phyloP scores from a whole-genome alignment of 2,329 filamentous ascomycete species.

The Decorospora gaudefroyi region DNA sequence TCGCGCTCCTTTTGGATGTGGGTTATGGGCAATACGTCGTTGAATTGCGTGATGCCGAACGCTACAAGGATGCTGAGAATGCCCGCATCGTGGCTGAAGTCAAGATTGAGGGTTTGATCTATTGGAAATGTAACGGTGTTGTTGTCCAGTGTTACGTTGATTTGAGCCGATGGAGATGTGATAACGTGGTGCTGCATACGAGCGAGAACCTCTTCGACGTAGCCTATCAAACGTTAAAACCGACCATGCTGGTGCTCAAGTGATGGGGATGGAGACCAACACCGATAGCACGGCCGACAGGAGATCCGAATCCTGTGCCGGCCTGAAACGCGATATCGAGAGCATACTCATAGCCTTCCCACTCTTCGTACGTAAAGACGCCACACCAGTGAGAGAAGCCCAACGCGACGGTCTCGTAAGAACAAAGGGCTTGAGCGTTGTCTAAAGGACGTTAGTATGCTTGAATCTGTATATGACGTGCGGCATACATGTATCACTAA shows the following conservation, averaged over 20 bases:
- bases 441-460: conserved; percentile 45
- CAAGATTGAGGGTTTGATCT: conserved; percentile 74
- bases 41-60: conserved; percentile 73
- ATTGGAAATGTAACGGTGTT: conserved; percentile 71
- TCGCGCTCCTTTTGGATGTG: conserved; percentile 61
- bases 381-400: conserved; percentile 75
- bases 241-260: neutral
- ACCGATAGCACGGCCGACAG: conserved; percentile 71
- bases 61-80: conserved; percentile 72
- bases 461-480: conserved; percentile 34
- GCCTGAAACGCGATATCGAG: conserved; percentile 69
- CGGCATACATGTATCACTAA: conserved; percentile 41
- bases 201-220: conserved; percentile 71
- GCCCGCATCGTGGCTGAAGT: conserved; percentile 79
- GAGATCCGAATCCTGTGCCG: conserved; percentile 65
- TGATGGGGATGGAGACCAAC: conserved; percentile 53
- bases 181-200: conserved; percentile 68
- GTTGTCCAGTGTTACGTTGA: conserved; percentile 71
- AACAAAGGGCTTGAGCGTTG: conserved; percentile 73
- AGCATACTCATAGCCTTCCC: conserved; percentile 72
- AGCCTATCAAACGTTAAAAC: conserved; percentile 28
- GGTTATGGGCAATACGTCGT: conserved; percentile 60
- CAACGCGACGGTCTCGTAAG: conserved; percentile 77
- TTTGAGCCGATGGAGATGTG: conserved; percentile 48
- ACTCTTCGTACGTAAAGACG: conserved; percentile 76